These are phyloP conservation scores for Sarocladium oryzae DNA, from an alignment of 2,329 filamentous ascomycete genomes.

Conservation along the genomic window DNA sequence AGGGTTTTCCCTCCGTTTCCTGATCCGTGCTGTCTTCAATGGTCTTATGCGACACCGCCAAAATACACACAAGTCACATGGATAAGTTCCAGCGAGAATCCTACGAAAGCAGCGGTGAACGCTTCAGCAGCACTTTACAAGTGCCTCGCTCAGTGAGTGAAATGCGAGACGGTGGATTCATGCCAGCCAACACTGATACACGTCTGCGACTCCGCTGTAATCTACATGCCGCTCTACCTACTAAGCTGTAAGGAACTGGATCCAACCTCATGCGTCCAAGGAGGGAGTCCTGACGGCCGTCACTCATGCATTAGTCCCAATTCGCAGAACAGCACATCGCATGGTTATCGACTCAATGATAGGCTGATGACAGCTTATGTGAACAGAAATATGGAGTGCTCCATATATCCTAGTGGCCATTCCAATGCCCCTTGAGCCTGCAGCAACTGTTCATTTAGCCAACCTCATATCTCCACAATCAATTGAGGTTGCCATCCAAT, in stretches of 20 bases:
- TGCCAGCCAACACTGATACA: not conserved
- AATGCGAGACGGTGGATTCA: not conserved
- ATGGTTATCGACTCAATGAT: not conserved
- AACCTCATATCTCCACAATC: too few species aligned
- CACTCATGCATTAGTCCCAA: conserved; percentile 1
- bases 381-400: too few species aligned
- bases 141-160: not conserved
- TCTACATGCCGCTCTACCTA: not conserved
- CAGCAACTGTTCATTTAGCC: conserved; percentile 1
- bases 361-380: not conserved
- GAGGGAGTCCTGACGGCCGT: too few species aligned
- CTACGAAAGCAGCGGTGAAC: not conserved
- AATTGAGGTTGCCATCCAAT: not conserved
- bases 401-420: too few species aligned
- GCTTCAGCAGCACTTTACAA: too few species aligned
- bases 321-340: not conserved
- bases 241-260: not conserved
- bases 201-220: conserved; percentile 4
- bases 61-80: too few species aligned
- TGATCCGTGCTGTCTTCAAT: not conserved
- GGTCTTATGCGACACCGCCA: not conserved
- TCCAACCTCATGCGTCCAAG: not conserved
- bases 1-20: not conserved
- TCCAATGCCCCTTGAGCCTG: conserved; percentile 3
- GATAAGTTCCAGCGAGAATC: not conserved